Base-by-base conservation (phyloP, 331 rosid species). In the Arachis monticola region DNA sequence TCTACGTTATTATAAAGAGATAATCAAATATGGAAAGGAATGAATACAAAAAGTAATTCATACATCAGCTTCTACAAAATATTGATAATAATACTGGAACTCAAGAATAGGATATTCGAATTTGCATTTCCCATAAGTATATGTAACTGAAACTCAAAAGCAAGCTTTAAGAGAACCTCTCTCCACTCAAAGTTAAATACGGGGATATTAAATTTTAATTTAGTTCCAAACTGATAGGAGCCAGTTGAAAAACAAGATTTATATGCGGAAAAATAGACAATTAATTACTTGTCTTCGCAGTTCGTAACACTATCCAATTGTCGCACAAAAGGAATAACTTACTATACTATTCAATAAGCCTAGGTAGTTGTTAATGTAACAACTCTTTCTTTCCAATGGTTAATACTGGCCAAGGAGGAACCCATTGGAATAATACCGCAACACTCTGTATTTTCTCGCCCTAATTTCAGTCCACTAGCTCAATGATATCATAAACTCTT, bases 61-160 rank as follows among this genome's bases (percentile, higher is more conserved):
- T 51, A 11, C 4, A 51, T 73, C 71, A 17, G 32, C 70, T 67
- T 60, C 66, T 60, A 50, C 51, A 60, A 50, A 38, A 8, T 48
- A 68, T 3, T 58, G 62, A 64, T 32, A 38, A 38, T 2, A 38
- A 38, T 38, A 38, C 41, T 38, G 6, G 1, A 38, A 38, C 5
- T 38, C 6, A 38, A 38, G 41, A 38, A 38, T 38, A 38, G 41
- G 41, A 38, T 38, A 38, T 38, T 38, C 41, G 41, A 38, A 38
- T 52, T 63, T 10, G 13, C 56, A 64, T 40, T 64, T 52, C 41
- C 32, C 50, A 76, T n/a, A 45, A 57, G 4, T 38, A 38, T 0
- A 38, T 38, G 38, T 11, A 14, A 64, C 48, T 14, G 5, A 65
- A 57, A 59, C 52, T 50, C 10, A 7, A 17, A 42, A 81, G 27